These are phyloP conservation scores for Candida buenavistaensis DNA, from an alignment of 1,139 yeast genomes.

Conservation along the genomic window DNA sequence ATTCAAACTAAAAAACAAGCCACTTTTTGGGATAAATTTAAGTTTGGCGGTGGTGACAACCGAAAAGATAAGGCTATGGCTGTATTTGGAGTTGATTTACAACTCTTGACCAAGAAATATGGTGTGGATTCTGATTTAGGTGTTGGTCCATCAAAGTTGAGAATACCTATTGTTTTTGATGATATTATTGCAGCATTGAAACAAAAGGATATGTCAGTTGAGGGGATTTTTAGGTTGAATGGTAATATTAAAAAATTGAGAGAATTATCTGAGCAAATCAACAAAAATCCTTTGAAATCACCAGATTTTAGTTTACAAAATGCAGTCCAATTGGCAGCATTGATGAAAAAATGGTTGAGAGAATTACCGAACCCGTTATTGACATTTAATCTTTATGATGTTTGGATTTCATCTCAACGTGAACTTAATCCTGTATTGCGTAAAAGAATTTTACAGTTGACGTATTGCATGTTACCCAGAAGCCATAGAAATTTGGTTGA, in stretches of 20 bases:
- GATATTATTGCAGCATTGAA: slow-evolving; percentile 82
- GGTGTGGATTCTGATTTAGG: slow-evolving; percentile 90
- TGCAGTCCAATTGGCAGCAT: slow-evolving; percentile 92
- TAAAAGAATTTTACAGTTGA: slow-evolving; percentile 62
- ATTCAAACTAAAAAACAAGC: slow-evolving; percentile 58
- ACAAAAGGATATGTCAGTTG: slow-evolving; percentile 94
- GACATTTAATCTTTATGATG: slow-evolving; percentile 71
- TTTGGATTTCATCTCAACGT: slow-evolving; percentile 80
- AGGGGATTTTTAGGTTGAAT: slow-evolving; percentile 93
- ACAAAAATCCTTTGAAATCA: slow-evolving; percentile 67
- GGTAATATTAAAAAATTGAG: slow-evolving; percentile 88
- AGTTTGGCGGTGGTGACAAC: slow-evolving; percentile 34
- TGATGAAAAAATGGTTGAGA: slow-evolving; percentile 86
- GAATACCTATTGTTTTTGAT: slow-evolving; percentile 85
- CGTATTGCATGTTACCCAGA: slow-evolving; percentile 79
- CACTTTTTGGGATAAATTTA: slow-evolving; percentile 76
- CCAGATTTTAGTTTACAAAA: slow-evolving; percentile 77
- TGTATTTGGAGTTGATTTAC: slow-evolving; percentile 83
- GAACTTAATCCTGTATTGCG: slow-evolving; percentile 48
- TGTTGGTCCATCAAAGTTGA: slow-evolving; percentile 76
- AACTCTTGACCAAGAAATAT: slow-evolving; percentile 65
- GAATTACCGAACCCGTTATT: slow-evolving; percentile 91
- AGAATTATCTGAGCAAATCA: slow-evolving; percentile 73
- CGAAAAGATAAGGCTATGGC: slow-evolving; percentile 27
- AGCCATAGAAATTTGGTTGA: slow-evolving; percentile 84